Evolutionary conservation across 1,284 basidiomycete genomes (phyloP), one percentile per base, ranked within the genome.

Genomic region (Fomes fomentarius): DNA sequence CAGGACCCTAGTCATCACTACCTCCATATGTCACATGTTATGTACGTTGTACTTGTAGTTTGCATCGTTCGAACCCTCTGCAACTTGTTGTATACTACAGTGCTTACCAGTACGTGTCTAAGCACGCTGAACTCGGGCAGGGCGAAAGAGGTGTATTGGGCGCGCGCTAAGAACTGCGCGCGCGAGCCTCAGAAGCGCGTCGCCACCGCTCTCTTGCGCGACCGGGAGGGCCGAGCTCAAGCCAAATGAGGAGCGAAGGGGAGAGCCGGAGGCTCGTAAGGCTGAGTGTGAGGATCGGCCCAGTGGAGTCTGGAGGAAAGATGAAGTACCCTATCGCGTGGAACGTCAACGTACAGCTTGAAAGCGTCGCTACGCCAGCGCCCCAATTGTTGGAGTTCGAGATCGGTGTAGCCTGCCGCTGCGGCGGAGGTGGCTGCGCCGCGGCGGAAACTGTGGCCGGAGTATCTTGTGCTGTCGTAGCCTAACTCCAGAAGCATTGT

Each of bases 361-460:
- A 69, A 73, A 2, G 66, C 62, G 39, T 74, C 65, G 50, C 70
- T 72, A 3, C 63, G 56, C 72, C 71, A 75, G 5, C 67, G 59
- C 1, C 72, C 68, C 0, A 75, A 58, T n/a, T 69, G 64, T 45
- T 73, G 70, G 24, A 75, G 72, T 42, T 74, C 66, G 40, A 72
- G 60, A 26, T 73, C 66, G 1, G 63, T 57, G 47, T 59, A 70
- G 1, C 71, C 71, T 1, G 62, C 69, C 1, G 67, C 62, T 3
- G 67, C 66, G 1, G 71, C 69, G 7, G 67, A 59, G 2, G 67
- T 57, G 4, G 70, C 63, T 7, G 50, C 47, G 0, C 54, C 54
- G 8, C 50, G 54, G 17, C 54, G 39, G 37, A 56, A 56, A 28
- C 71, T 72, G 49, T 70, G 66, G 11, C 70, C 69, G 2, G 66